Conservation (phyloP, 2,329 filamentous ascomycete genomes). For the Paraconiothyrium brasiliense region DNA sequence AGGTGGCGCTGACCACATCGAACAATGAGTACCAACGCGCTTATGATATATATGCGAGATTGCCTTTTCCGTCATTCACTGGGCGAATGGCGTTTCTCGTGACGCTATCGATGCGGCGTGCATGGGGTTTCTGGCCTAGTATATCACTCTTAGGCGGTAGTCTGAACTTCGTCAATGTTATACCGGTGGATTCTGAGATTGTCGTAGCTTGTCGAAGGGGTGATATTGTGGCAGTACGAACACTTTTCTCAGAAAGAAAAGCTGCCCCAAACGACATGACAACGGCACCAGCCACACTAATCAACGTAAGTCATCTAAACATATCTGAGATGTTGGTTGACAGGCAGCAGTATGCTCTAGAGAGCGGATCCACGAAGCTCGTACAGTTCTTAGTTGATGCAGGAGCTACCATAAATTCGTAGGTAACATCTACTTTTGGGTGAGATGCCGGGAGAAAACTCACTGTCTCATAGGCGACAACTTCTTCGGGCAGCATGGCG, state of each 20-base stretch:
- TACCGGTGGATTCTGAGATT: slow-evolving; percentile 10
- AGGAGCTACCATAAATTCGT: slow-evolving; percentile 12
- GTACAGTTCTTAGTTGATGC: slow-evolving; percentile 10
- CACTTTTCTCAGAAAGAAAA: slow-evolving; percentile 6
- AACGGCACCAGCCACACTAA: not conserved
- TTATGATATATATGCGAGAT: not conserved
- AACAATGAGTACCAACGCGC: slow-evolving; percentile 13
- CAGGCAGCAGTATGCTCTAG: slow-evolving; percentile 5
- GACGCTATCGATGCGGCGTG: slow-evolving; percentile 3
- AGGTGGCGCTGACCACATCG: slow-evolving; percentile 1
- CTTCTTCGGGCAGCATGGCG: slow-evolving; percentile 5
- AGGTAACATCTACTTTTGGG: not conserved
- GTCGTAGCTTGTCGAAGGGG: slow-evolving; percentile 16
- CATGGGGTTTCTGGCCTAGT: not conserved
- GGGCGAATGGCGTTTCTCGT: slow-evolving; percentile 5
- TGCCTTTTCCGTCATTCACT: not conserved
- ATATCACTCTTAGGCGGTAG: slow-evolving; percentile 4
- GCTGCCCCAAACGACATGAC: slow-evolving; percentile 18
- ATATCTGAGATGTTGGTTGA: no score
- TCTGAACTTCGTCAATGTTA: slow-evolving; percentile 7
- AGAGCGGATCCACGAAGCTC: slow-evolving; percentile 15
- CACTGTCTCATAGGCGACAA: no score
- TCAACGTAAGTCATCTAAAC: no score
- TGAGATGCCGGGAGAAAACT: no score
- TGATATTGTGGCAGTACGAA: slow-evolving; percentile 14